Percentiles rank a stretch among this genome's conserved stretches.
Conservation (phyloP, 768 basidiomycete species). For the Agrocybe praecox region DNA sequence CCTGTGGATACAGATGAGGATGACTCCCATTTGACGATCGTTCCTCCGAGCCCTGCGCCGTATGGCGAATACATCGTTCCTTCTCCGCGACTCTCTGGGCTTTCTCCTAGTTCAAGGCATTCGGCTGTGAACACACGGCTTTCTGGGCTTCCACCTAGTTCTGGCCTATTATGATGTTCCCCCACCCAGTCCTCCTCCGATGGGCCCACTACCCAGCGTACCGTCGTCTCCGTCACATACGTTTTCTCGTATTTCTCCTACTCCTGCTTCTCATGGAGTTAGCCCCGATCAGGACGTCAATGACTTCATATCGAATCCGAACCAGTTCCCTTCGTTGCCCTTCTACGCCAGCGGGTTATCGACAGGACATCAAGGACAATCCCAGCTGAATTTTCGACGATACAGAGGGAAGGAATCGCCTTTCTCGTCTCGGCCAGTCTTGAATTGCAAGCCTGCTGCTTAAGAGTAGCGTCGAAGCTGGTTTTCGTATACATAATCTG, state of each 20-base stretch:
- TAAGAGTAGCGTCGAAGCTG: too few species aligned
- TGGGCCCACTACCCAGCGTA: constrained; percentile 43
- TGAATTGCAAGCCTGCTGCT: constrained; percentile 13
- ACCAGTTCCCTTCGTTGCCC: constrained; percentile 18
- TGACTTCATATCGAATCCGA: constrained; percentile 4
- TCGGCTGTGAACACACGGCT: background rate
- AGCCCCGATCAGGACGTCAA: background rate
- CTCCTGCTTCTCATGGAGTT: background rate
- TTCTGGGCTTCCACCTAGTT: constrained; percentile 20
- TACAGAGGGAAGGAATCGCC: constrained; percentile 51
- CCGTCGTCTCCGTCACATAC: constrained; percentile 10
- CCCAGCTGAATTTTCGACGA: constrained; percentile 18
- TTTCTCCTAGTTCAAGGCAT: constrained; percentile 11
- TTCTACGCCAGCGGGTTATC: constrained; percentile 23
- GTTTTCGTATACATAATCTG: too few species aligned
- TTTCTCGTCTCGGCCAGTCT: constrained; percentile 50
- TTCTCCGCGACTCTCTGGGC: constrained; percentile 23
- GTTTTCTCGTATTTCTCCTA: constrained; percentile 1
- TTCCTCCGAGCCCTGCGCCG: constrained; percentile 3
- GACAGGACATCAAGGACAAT: constrained; percentile 16
- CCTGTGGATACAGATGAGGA: background rate
- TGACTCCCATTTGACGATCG: background rate
- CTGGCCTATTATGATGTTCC: constrained; percentile 52
- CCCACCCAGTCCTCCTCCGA: constrained; percentile 52
- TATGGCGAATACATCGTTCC: constrained; percentile 33